phyloP scores from a whole-genome alignment of 805 yeast species.

The Pichia sporocuriosa region DNA sequence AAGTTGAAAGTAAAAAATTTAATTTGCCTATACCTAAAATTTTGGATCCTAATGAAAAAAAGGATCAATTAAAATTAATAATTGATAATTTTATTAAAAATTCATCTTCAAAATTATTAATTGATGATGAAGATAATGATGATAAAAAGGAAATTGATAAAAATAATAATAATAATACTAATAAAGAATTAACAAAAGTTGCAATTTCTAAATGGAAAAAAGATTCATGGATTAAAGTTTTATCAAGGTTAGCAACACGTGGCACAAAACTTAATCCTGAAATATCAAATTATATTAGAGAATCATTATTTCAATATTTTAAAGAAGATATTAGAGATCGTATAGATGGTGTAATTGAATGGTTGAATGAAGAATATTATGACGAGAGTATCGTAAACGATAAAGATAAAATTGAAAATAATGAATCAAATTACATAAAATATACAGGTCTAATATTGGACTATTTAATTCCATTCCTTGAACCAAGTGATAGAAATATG shows the following conservation, averaged over 20 bases:
- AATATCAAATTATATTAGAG: slow-evolving; percentile 57
- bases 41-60: slow-evolving; percentile 47
- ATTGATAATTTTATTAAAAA: slow-evolving; percentile 51
- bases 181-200: slow-evolving; percentile 42
- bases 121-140: slow-evolving; percentile 15
- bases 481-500: slow-evolving; percentile 68
- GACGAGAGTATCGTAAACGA: slow-evolving; percentile 45
- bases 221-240: slow-evolving; percentile 69
- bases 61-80: slow-evolving; percentile 48
- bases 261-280: slow-evolving; percentile 47
- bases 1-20: slow-evolving; percentile 27
- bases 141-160: neutral
- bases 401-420: slow-evolving; percentile 9
- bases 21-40: slow-evolving; percentile 51
- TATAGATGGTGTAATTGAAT: slow-evolving; percentile 71
- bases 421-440: slow-evolving; percentile 45
- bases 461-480: slow-evolving; percentile 76
- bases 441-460: slow-evolving; percentile 74
- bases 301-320: slow-evolving; percentile 64
- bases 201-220: slow-evolving; percentile 47
- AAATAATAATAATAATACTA: too few relatives aligned
- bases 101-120: slow-evolving; percentile 28
- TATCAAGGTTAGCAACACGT: slow-evolving; percentile 75
- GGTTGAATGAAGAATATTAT: slow-evolving; percentile 90
- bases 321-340: slow-evolving; percentile 65